phyloP scores from a whole-genome alignment of 805 yeast species.

The Pachysolen tannophilus region DNA sequence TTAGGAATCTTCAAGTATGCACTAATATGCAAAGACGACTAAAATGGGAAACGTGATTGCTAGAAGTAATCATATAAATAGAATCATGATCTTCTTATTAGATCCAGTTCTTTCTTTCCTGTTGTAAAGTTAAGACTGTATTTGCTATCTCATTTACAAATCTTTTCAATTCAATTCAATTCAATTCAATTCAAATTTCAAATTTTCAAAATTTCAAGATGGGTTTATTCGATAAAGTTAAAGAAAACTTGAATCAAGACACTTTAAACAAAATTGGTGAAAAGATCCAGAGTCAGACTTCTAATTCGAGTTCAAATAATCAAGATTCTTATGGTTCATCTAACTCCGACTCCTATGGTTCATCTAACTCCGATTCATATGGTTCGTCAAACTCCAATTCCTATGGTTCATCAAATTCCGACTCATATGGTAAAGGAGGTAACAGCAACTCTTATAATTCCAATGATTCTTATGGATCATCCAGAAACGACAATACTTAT shows the following conservation, averaged over 20 bases:
- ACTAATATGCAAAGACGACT: too few relatives aligned
- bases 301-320: neutral
- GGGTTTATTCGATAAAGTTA: slow-evolving; percentile 38
- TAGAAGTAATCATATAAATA: too few relatives aligned
- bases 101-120: too few relatives aligned
- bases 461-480: slow-evolving; percentile 14
- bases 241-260: slow-evolving; percentile 22
- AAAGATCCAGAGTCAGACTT: slow-evolving; percentile 3
- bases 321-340: slow-evolving; percentile 5
- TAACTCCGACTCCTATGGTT: slow-evolving; percentile 3
- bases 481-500: slow-evolving; percentile 19
- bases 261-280: slow-evolving; percentile 17
- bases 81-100: too few relatives aligned
- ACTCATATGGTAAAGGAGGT: slow-evolving; percentile 20
- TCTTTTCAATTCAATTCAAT: neutral
- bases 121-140: too few relatives aligned
- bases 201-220: slow-evolving; percentile 14
- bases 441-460: slow-evolving; percentile 6
- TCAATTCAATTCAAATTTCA: neutral
- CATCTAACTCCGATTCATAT: slow-evolving; percentile 6
- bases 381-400: slow-evolving; percentile 10
- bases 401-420: slow-evolving; percentile 11
- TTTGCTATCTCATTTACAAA: too few relatives aligned
- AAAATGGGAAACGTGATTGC: too few relatives aligned
- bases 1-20: too few relatives aligned